These are phyloP conservation scores for Xerocomus spinulosus DNA, from an alignment of 768 basidiomycete species.

Conservation along the genomic window DNA sequence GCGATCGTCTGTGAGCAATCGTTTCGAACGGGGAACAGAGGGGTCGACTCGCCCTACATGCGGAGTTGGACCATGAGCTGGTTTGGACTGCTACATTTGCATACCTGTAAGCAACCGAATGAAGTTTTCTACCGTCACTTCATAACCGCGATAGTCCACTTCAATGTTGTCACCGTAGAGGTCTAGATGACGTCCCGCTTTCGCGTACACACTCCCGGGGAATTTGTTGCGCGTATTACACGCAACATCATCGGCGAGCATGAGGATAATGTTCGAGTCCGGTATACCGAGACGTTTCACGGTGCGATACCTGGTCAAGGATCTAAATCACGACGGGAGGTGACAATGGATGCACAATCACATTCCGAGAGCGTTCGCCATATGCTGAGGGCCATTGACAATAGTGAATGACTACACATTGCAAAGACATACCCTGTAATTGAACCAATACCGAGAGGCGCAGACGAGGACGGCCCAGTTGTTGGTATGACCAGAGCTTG, in stretches of 20 bases:
- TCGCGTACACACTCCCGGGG: constrained; percentile 90
- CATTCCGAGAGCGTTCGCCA: constrained; percentile 98
- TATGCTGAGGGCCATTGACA: constrained; percentile 59
- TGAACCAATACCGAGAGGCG: constrained; percentile 96
- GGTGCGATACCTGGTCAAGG: constrained; percentile 78
- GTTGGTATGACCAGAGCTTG: constrained; percentile 67
- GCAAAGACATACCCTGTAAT: constrained; percentile 73
- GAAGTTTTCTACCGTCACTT: constrained; percentile 97
- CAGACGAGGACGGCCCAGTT: constrained; percentile 99
- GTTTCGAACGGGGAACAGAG: constrained; percentile 86
- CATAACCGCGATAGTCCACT: constrained; percentile 97
- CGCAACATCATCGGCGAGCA: constrained; percentile 95
- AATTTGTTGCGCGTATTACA: constrained; percentile 92
- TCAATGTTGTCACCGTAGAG: constrained; percentile 96
- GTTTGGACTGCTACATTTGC: background rate
- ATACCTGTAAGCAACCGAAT: constrained; percentile 86
- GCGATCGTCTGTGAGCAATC: constrained; percentile 82
- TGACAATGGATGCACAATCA: constrained; percentile 31
- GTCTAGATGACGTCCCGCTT: constrained; percentile 74
- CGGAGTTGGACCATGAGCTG: background rate
- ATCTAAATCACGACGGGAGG: constrained; percentile 1
- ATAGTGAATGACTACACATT: background rate
- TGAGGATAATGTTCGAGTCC: constrained; percentile 97
- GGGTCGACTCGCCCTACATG: constrained; percentile 74
- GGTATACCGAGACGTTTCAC: constrained; percentile 97